Evolutionary conservation across 78 protist species (phyloP), one percentile per base, ranked within the genome.

Genomic region (Dictyostelium firmibasis): DNA sequence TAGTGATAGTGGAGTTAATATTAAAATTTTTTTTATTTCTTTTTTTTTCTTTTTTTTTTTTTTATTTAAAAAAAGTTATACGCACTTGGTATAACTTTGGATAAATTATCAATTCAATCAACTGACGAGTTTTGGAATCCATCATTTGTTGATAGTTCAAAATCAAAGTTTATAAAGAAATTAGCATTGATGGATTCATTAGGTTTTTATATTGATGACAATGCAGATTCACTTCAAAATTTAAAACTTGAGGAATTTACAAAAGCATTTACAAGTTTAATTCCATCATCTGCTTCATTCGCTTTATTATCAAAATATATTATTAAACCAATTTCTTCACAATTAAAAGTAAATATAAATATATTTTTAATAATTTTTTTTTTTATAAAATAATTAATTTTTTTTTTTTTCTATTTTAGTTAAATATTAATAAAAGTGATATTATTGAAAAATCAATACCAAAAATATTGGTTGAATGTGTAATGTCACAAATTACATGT

Each of bases 271-370:
- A 33, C 72, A n/a, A 64, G 82, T 47, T 16, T 64, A 44, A 89
- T 89, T 35, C 94, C 94, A 89, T 41, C 44, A 3, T 36, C 36
- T 11, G 33, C 33, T 20, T 27, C 79, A 13, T 38, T 29, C 53
- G 13, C 76, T 16, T 50, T 81, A 36, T 36, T 81, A 31, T 81
- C 31, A 70, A 89, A 89, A 47, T 89, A 64, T 70, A 89, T 89
- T 20, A 29, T 89, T 33, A 89, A 89, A 89, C 94, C 94, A 81
- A 47, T 89, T 81, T 89, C 94, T 20, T 89, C 94, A 25, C 94
- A 89, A 81, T 47, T 89, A 67, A 89, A 81, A 29, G 93, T 87
- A 87, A 57, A 20, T 44, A 44, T 44, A 8, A 1, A 35, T 8
- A 44, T 44, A 8, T 69, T 38, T 14, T 11, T 44, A 8, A 1